Evolutionary conservation across 108 stramenopile species (phyloP).

Genomic region (Skeletonema grethae): DNA sequence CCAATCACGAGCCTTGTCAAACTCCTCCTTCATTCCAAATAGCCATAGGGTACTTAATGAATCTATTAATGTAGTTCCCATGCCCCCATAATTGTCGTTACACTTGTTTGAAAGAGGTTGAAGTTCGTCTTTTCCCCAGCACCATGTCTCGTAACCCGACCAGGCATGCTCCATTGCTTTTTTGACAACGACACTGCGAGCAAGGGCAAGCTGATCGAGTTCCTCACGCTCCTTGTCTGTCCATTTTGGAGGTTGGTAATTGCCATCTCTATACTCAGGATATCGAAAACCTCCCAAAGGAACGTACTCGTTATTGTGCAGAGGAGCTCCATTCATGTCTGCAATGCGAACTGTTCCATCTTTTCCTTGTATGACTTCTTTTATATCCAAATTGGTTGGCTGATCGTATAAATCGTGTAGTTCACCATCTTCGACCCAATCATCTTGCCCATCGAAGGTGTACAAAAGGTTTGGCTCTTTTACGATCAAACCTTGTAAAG

Average conservation of each 20-base stretch:
- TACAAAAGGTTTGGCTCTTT: constrained; percentile 38
- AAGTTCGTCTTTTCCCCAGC: constrained; percentile 54
- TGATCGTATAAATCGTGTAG: constrained; percentile 7
- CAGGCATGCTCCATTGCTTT: constrained; percentile 48
- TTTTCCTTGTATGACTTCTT: constrained; percentile 23
- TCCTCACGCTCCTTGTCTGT: constrained; percentile 27
- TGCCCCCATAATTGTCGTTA: constrained; percentile 55
- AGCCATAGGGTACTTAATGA: constrained; percentile 82
- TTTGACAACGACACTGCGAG: constrained; percentile 21
- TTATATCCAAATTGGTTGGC: not conserved
- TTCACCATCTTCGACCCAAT: not conserved
- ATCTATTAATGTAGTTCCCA: constrained; percentile 84
- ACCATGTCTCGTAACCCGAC: constrained; percentile 43
- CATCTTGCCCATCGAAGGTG: constrained; percentile 38
- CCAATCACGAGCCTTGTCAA: constrained; percentile 65
- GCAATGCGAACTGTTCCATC: constrained; percentile 17
- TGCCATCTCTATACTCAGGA: constrained; percentile 57
- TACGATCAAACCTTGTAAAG: constrained; percentile 29
- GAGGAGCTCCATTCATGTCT: constrained; percentile 5
- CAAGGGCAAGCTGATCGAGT: constrained; percentile 33
- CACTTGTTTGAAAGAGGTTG: constrained; percentile 30
- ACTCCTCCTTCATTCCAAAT: constrained; percentile 73
- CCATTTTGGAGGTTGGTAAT: constrained; percentile 22
- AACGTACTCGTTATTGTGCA: constrained; percentile 23
- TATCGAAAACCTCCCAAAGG: constrained; percentile 63